Conservation (phyloP, 176 grass and related monocot species). For the Eleusine coracana region DNA sequence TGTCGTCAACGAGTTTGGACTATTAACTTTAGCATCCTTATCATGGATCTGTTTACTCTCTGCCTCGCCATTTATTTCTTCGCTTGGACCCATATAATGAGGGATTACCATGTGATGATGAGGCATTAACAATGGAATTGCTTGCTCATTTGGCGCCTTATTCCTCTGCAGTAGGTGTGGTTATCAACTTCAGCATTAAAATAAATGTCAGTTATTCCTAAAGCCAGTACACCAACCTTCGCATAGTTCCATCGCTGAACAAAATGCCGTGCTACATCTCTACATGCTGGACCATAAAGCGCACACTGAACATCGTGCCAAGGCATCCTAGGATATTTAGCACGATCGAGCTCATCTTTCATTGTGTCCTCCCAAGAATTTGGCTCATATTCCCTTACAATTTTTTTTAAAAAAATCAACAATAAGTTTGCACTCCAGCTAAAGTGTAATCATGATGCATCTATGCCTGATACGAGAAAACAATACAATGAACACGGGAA, state of each 20-base stretch:
- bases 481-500: not conserved
- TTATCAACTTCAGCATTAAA: slow-evolving; percentile 30
- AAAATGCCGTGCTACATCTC: slow-evolving; percentile 85
- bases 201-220: slow-evolving; percentile 12
- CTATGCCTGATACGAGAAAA: slow-evolving; percentile 11
- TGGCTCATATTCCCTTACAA: slow-evolving; percentile 78
- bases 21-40: slow-evolving; percentile 46
- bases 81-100: slow-evolving; percentile 71
- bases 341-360: slow-evolving; percentile 83
- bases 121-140: slow-evolving; percentile 86
- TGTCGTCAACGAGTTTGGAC: slow-evolving; percentile 39
- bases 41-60: slow-evolving; percentile 33
- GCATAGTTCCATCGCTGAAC: slow-evolving; percentile 92
- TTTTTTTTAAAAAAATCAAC: not conserved
- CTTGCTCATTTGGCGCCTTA: slow-evolving; percentile 80
- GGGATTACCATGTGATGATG: slow-evolving; percentile 93
- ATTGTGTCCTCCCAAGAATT: slow-evolving; percentile 92
- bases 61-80: slow-evolving; percentile 38
- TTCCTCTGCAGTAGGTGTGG: slow-evolving; percentile 61
- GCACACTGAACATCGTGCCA: slow-evolving; percentile 95
- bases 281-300: slow-evolving; percentile 76
- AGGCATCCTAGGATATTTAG: slow-evolving; percentile 89
- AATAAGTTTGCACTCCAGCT: slow-evolving; percentile 32
- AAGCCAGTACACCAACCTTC: slow-evolving; percentile 53
- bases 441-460: slow-evolving; percentile 19